phyloP scores from a whole-genome alignment of 257 asterid genomes.

The Nyctanthes arbortristis region DNA sequence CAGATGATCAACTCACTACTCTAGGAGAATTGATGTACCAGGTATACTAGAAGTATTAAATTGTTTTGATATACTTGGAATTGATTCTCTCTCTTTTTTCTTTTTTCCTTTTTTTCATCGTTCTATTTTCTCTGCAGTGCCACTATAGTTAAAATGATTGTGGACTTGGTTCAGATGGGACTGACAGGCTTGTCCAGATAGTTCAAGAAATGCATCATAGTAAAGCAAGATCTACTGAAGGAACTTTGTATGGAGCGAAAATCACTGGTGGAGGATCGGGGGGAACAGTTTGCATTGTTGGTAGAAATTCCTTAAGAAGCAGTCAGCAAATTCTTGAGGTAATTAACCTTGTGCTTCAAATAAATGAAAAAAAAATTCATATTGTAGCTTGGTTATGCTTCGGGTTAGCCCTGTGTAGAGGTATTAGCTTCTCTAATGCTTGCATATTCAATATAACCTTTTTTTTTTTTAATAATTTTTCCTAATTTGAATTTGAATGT shows the following conservation, averaged over 20 bases:
- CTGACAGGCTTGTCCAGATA: conserved; percentile 80
- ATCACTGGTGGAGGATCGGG: conserved; percentile 98
- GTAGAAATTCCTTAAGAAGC: conserved; percentile 71
- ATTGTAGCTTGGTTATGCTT: too few species aligned
- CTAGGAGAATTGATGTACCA: conserved; percentile 92
- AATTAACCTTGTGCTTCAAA: conserved; percentile 4
- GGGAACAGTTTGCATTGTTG: conserved; percentile 85
- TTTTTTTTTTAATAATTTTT: background rate
- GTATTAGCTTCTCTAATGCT: background rate
- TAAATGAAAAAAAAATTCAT: background rate
- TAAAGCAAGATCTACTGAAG: conserved; percentile 62
- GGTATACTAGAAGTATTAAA: too few species aligned
- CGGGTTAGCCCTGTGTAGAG: too few species aligned
- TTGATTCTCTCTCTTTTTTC: background rate
- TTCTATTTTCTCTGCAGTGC: conserved; percentile 52
- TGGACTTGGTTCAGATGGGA: conserved; percentile 94
- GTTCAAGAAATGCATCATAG: conserved; percentile 92
- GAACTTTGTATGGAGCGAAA: conserved; percentile 87
- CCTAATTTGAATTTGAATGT: conserved; percentile 12
- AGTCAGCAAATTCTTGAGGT: conserved; percentile 85
- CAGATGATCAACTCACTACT: conserved; percentile 82
- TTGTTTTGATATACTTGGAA: background rate
- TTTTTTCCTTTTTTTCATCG: background rate
- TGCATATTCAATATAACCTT: too few species aligned
- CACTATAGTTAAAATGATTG: conserved; percentile 94